phyloP scores from a whole-genome alignment of 768 basidiomycete species.

The Leucocoprinus birnbaumii region DNA sequence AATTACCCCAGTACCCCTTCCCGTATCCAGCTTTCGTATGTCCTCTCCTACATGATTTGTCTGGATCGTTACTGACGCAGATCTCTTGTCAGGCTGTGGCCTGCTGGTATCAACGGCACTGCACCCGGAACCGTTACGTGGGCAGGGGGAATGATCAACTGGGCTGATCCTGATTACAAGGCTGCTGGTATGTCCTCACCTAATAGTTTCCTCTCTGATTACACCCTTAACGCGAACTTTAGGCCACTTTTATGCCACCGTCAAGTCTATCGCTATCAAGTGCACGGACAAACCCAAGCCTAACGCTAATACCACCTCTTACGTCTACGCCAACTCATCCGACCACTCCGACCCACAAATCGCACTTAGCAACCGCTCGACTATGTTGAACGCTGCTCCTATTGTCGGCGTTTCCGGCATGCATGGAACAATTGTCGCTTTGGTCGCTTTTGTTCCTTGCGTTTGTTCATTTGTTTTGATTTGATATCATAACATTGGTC shows the following conservation, averaged over 20 bases:
- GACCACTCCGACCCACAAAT: constrained; percentile 46
- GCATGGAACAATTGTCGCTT: constrained; percentile 23
- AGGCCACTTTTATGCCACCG: constrained; percentile 71
- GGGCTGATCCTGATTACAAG: constrained; percentile 73
- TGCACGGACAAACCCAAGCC: constrained; percentile 52
- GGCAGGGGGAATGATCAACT: constrained; percentile 83
- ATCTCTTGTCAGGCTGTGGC: constrained; percentile 57
- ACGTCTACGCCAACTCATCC: constrained; percentile 60
- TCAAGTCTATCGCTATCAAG: constrained; percentile 59
- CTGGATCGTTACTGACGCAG: neutral
- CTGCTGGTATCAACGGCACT: constrained; percentile 64
- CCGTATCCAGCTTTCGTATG: constrained; percentile 75
- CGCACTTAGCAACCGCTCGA: constrained; percentile 55
- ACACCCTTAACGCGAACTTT: neutral
- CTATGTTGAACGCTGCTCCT: constrained; percentile 38
- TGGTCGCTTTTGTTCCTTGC: constrained; percentile 21
- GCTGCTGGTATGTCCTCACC: constrained; percentile 45
- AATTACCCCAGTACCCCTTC: constrained; percentile 78
- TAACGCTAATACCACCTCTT: constrained; percentile 51
- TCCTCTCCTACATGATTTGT: neutral
- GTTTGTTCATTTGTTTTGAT: constrained; percentile 17
- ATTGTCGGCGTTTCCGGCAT: constrained; percentile 18
- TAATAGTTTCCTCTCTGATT: neutral
- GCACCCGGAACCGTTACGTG: constrained; percentile 73
- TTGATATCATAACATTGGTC: neutral